Percentiles rank a stretch among this genome's conserved stretches.
Evolutionary conservation across 116 monocot genomes (phyloP).

Genomic region (Iris pallida): DNA sequence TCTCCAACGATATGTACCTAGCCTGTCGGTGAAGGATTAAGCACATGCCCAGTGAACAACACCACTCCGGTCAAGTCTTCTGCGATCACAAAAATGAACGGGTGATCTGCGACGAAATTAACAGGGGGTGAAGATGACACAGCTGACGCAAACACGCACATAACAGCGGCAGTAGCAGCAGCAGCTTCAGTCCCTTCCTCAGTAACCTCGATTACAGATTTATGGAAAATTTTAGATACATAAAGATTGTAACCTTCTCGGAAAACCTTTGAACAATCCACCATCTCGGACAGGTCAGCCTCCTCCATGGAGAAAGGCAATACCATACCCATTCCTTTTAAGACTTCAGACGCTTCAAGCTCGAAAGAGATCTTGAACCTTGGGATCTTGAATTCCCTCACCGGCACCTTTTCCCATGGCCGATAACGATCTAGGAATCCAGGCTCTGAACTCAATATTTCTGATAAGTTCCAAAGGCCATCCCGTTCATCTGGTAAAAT

Average conservation of each 20-base stretch:
- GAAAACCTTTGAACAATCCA: constrained; percentile 19
- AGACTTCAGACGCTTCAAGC: constrained; percentile 36
- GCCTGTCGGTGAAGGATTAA: constrained; percentile 23
- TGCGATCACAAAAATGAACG: constrained; percentile 38
- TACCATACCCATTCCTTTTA: constrained; percentile 30
- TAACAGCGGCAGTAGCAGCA: constrained; percentile 40
- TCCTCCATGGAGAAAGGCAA: constrained; percentile 17
- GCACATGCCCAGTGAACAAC: constrained; percentile 42
- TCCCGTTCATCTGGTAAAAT: constrained; percentile 30
- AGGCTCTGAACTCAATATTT: constrained; percentile 27
- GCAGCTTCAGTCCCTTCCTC: constrained; percentile 59
- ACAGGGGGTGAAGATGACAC: background rate
- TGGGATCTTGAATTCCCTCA: constrained; percentile 33
- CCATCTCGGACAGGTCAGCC: constrained; percentile 39
- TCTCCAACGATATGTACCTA: background rate
- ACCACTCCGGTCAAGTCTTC: constrained; percentile 38
- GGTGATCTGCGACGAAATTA: constrained; percentile 54
- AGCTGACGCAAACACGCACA: background rate
- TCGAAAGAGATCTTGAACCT: constrained; percentile 48
- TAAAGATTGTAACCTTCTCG: constrained; percentile 14
- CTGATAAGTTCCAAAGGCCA: constrained; percentile 28
- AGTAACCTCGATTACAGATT: constrained; percentile 41
- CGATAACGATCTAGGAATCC: constrained; percentile 29
- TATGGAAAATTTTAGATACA: constrained; percentile 38
- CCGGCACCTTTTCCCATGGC: constrained; percentile 18